Percentiles rank a stretch among this genome's conserved stretches.
phyloP scores from a whole-genome alignment of 164 flowering plant species.

The Macadamia integrifolia region DNA sequence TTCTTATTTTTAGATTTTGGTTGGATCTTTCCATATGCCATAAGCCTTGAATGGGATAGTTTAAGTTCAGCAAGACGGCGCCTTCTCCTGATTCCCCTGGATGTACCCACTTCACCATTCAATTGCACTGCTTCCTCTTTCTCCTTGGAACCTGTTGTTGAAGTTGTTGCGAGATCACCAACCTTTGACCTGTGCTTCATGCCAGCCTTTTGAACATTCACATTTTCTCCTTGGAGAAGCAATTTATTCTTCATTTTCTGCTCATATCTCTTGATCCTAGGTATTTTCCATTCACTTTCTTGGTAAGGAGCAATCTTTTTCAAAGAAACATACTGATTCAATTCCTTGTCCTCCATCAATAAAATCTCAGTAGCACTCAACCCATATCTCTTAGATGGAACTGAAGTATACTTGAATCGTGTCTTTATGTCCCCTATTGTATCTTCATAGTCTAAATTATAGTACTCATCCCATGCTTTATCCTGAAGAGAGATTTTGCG shows the following conservation, averaged over 20 bases:
- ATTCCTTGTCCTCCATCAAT: constrained; percentile 60
- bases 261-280: constrained; percentile 34
- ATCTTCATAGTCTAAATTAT: constrained; percentile 87
- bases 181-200: constrained; percentile 24
- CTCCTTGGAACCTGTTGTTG: constrained; percentile 12
- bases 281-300: constrained; percentile 73
- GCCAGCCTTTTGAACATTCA: constrained; percentile 9
- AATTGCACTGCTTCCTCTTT: constrained; percentile 24
- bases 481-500: constrained; percentile 41
- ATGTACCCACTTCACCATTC: constrained; percentile 29
- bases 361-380: constrained; percentile 53
- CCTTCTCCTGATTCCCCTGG: constrained; percentile 49
- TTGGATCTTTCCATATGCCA: constrained; percentile 50
- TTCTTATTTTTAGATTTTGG: constrained; percentile 33
- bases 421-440: constrained; percentile 84
- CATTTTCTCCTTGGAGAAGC: constrained; percentile 19
- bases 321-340: constrained; percentile 82
- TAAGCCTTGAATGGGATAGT: constrained; percentile 40
- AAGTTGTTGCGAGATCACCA: constrained; percentile 9
- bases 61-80: constrained; percentile 41
- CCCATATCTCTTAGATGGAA: constrained; percentile 54
- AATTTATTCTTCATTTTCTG: constrained; percentile 39
- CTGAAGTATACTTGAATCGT: constrained; percentile 68
- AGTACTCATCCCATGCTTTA: constrained; percentile 51
- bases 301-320: constrained; percentile 80